Conservation (phyloP, 2,329 filamentous ascomycete genomes). For the Hypoxylon rubiginosum region DNA sequence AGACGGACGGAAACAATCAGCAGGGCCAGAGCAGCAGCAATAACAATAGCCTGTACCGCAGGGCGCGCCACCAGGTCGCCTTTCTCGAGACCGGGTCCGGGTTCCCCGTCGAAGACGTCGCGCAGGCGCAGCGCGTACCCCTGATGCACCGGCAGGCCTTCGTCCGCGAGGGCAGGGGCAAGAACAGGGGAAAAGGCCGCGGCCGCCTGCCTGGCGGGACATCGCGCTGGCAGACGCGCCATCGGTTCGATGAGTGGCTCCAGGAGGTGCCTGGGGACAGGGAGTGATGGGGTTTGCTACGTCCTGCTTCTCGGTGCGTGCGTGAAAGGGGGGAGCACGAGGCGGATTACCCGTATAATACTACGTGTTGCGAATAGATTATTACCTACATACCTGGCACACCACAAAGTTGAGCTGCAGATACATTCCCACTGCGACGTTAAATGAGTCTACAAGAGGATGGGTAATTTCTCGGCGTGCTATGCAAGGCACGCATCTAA, state of each 20-base stretch:
- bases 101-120: constrained; percentile 44
- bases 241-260: constrained; percentile 46
- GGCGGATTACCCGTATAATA: too few relatives aligned
- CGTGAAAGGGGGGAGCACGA: too few relatives aligned
- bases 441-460: too few relatives aligned
- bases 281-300: background rate
- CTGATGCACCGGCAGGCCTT: constrained; percentile 43
- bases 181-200: background rate
- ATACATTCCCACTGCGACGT: too few relatives aligned
- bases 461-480: too few relatives aligned
- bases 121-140: constrained; percentile 46
- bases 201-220: background rate
- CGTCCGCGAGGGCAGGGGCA: background rate
- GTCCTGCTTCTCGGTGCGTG: background rate
- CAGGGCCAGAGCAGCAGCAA: background rate
- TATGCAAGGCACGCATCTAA: too few relatives aligned
- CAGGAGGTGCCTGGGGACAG: background rate
- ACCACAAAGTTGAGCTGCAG: too few relatives aligned
- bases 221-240: constrained; percentile 24
- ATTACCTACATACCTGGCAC: too few relatives aligned
- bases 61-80: constrained; percentile 36
- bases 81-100: constrained; percentile 52
- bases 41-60: constrained; percentile 30
- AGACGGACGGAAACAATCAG: too few relatives aligned
- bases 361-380: background rate